These are phyloP conservation scores for Schwanniomyces yamadae DNA, from an alignment of 805 yeast species.

Conservation along the genomic window DNA sequence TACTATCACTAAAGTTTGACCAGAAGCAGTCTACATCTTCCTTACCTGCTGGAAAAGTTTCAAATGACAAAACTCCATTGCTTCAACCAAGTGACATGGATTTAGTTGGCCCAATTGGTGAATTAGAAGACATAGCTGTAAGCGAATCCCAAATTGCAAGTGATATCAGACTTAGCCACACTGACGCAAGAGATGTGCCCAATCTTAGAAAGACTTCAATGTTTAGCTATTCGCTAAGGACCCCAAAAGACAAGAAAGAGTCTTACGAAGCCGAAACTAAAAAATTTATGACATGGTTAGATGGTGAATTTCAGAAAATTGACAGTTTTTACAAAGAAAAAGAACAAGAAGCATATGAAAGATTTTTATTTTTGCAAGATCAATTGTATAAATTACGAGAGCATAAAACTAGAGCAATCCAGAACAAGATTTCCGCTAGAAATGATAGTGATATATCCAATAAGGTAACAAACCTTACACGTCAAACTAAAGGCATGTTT, in stretches of 20 bases:
- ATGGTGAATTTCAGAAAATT: slow-evolving; percentile 57
- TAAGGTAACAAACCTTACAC: slow-evolving; percentile 22
- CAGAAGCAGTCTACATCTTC: background rate
- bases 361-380: slow-evolving; percentile 62
- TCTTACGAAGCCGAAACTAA: slow-evolving; percentile 36
- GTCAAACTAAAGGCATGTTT: slow-evolving; percentile 24
- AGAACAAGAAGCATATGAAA: slow-evolving; percentile 58
- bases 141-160: too few relatives aligned
- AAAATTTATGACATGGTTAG: slow-evolving; percentile 68
- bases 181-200: too few relatives aligned
- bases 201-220: slow-evolving; percentile 14
- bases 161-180: too few relatives aligned
- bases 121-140: background rate
- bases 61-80: slow-evolving; percentile 29
- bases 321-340: slow-evolving; percentile 58
- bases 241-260: slow-evolving; percentile 17
- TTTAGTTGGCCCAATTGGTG: background rate
- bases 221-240: slow-evolving; percentile 20
- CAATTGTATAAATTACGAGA: slow-evolving; percentile 66
- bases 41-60: slow-evolving; percentile 4
- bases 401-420: slow-evolving; percentile 33
- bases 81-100: slow-evolving; percentile 8
- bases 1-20: slow-evolving; percentile 17
- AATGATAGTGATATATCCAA: slow-evolving; percentile 1
- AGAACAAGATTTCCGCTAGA: slow-evolving; percentile 8